phyloP scores from a whole-genome alignment of 768 basidiomycete genomes.

The Auricularia heimuer region DNA sequence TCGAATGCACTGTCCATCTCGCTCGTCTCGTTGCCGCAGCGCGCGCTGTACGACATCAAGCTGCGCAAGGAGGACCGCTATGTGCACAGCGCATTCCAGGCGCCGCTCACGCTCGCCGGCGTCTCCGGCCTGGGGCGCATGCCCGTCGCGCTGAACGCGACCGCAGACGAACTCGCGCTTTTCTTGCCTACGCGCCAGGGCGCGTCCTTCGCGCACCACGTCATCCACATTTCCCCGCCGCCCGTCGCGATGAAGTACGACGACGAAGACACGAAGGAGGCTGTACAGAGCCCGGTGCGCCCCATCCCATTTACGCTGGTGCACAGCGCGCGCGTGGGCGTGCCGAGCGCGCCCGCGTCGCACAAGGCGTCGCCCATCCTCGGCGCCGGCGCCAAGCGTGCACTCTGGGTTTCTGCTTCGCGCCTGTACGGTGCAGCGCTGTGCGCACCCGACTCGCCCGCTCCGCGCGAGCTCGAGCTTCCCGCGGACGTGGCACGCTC shows the following conservation, averaged over 20 bases:
- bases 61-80: neutral
- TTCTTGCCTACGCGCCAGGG: conserved; percentile 22
- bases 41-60: neutral
- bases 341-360: too few species aligned
- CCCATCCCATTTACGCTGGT: too few species aligned
- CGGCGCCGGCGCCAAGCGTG: too few species aligned
- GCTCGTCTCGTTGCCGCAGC: neutral
- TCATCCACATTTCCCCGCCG: too few species aligned
- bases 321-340: too few species aligned
- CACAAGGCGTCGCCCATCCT: too few species aligned
- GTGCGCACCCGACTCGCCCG: neutral
- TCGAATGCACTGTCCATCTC: neutral
- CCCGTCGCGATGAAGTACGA: too few species aligned
- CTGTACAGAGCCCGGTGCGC: too few species aligned
- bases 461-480: neutral
- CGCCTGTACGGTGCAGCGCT: neutral
- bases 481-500: neutral
- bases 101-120: conserved; percentile 10
- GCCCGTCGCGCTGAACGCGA: conserved; percentile 44
- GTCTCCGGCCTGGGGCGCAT: conserved; percentile 33
- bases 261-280: too few species aligned
- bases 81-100: neutral
- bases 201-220: too few species aligned
- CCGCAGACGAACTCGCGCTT: conserved; percentile 41
- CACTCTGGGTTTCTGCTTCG: neutral